phyloP scores from a whole-genome alignment of 2,329 filamentous ascomycete species.

The Trichophyton schoenleinii region DNA sequence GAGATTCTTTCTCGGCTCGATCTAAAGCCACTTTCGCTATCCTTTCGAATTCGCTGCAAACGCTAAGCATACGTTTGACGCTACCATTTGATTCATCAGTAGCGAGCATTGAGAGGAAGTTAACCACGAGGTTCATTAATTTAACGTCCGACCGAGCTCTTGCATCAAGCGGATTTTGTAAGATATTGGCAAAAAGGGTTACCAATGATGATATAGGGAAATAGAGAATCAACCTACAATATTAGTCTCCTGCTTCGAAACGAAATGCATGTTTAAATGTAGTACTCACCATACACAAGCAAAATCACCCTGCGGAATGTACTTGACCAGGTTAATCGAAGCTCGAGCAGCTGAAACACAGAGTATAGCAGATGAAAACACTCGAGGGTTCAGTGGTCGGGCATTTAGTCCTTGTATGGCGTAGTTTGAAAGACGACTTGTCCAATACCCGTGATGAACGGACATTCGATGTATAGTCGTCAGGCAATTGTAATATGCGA shows the following conservation, averaged over 20 bases:
- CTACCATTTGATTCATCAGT: constrained; percentile 80
- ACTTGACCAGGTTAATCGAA: constrained; percentile 87
- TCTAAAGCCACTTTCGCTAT: constrained; percentile 86
- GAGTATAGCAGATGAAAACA: constrained; percentile 85
- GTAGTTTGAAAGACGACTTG: constrained; percentile 83
- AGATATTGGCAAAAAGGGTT: constrained; percentile 87
- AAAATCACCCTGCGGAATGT: constrained; percentile 89
- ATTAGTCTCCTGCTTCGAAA: constrained; percentile 5
- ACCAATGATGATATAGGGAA: constrained; percentile 93
- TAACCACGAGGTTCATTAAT: constrained; percentile 85
- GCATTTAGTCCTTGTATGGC: constrained; percentile 90
- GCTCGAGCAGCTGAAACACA: constrained; percentile 88
- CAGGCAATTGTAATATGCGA: constrained; percentile 94
- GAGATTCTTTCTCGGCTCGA: constrained; percentile 74
- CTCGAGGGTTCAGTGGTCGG: constrained; percentile 76
- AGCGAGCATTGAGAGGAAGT: constrained; percentile 79
- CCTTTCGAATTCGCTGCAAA: constrained; percentile 92
- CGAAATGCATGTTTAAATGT: background rate
- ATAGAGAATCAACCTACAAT: constrained; percentile 67
- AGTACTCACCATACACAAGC: constrained; percentile 76
- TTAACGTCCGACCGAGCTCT: constrained; percentile 78
- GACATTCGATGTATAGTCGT: constrained; percentile 98
- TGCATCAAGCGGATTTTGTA: constrained; percentile 87
- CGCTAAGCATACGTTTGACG: constrained; percentile 82
- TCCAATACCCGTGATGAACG: constrained; percentile 97